Base-by-base conservation (phyloP, 2,329 filamentous ascomycete species). In the Parastagonospora avenae region DNA sequence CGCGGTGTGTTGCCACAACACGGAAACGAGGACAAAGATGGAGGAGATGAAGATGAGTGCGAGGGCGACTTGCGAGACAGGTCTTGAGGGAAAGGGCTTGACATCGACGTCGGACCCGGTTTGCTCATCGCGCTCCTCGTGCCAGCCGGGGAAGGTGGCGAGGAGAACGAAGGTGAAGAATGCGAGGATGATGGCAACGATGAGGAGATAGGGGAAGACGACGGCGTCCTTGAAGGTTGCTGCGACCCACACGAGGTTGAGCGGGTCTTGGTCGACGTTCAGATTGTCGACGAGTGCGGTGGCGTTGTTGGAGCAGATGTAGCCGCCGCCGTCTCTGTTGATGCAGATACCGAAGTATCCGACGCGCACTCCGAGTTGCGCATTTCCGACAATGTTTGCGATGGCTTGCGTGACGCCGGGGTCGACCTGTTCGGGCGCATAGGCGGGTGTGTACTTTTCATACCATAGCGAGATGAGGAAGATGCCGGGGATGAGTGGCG, bases 391-490 rank as follows among this genome's bases (percentile, higher is more conserved):
- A 56, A 99, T 95, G 76, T 94, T 95, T 55, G 87, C 83, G 64
- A 97, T 94, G 50, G 92, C 91, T 12, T 86, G 85, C 57, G 91
- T 88, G 52, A 94, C 89, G 51, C 89, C 90, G 55, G 95, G 96
- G 73, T 96, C 87, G 62, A 96, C 92, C 77, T 97, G 93, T 8
- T 93, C 84, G 4, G 91, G 90, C 64, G 90, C 86, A 62, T 93
- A 93, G 27, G 84, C 80, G 2, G 94, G 90, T 15, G 87, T 85
- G 77, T 97, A 97, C 56, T 84, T 81, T 73, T 96, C 80, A 80
- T 97, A 99, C 84, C 96, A 97, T 67, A 99, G 85, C n/a, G 92
- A 96, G 60, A 99, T 90, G 63, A 99, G 86, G 82, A 97, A 99
- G 76, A 99, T 97, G 71, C 88, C 87, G 24, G 94, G 94, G 65